phyloP scores from a whole-genome alignment of 352 stramenopile genomes.

The Phytopythium chamaehyphon region DNA sequence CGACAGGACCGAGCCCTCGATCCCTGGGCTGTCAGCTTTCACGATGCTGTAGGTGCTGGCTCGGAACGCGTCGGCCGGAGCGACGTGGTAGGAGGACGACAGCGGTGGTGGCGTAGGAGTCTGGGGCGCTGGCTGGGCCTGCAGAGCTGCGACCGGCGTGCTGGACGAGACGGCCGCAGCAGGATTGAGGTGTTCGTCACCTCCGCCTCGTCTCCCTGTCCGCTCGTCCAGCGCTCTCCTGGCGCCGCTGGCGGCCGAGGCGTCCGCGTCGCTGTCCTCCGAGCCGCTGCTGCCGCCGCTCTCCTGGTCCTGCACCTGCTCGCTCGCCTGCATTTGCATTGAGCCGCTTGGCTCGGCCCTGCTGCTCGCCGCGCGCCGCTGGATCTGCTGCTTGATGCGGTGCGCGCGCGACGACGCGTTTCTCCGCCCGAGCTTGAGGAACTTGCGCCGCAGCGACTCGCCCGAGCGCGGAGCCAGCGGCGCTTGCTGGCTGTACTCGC shows the following conservation, averaged over 20 bases:
- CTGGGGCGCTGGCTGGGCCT: too few relatives aligned
- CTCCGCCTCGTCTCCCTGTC: too few relatives aligned
- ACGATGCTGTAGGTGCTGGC: too few relatives aligned
- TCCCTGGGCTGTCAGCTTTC: neutral
- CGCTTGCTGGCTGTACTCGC: conserved; percentile 33
- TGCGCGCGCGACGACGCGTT: conserved; percentile 19
- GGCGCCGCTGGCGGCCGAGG: neutral
- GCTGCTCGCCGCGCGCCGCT: conserved; percentile 1
- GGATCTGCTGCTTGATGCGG: conserved; percentile 9
- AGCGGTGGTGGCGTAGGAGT: too few relatives aligned
- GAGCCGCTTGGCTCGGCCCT: too few relatives aligned
- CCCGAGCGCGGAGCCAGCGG: conserved; percentile 30
- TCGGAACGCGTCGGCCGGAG: too few relatives aligned
- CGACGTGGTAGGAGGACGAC: too few relatives aligned
- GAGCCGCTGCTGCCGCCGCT: neutral
- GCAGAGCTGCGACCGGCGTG: too few relatives aligned
- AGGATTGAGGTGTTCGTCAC: too few relatives aligned
- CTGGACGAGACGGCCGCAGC: too few relatives aligned
- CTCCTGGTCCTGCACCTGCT: neutral
- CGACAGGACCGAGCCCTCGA: neutral
- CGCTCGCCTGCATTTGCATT: too few relatives aligned
- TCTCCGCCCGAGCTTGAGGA: conserved; percentile 27
- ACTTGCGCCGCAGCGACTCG: conserved; percentile 47
- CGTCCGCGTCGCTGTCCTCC: neutral
- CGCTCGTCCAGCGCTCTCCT: too few relatives aligned